Evolutionary conservation across 768 basidiomycete genomes (phyloP), one percentile per base, ranked within the genome.

Genomic region (Russula ochroleuca): DNA sequence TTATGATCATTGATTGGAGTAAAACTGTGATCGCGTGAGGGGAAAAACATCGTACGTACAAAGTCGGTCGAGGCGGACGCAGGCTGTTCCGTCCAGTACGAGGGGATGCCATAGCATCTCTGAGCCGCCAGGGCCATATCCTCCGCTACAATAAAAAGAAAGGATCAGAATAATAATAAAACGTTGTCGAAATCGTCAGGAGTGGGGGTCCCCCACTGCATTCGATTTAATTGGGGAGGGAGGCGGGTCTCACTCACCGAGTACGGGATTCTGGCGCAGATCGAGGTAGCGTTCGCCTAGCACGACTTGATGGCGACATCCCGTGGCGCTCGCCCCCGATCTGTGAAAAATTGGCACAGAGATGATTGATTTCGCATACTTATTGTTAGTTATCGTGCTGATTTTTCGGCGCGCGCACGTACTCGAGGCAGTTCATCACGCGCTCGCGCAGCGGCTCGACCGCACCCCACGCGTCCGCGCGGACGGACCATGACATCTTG

Each of bases 371-470:
- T 35, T 35, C 35, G 38, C 37, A 13, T 13, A 37, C 10, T 14
- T 15, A 40, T 40, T 8, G 38, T 15, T 19, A 19, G 19, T 41
- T 15, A 15, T 41, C 10, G 9, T 45, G 43, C n/a, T n/a, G 3
- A n/a, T 45, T 45, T 21, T 45, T 11, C 23, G 15, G 31, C 33
- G 21, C 37, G 11, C 51, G 71, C 86, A 47, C 45, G 68, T 68
- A 93, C 90, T 84, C 73, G 69, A 94, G 83, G 74, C 92, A 94
- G 9, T 81, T 81, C 55, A 78, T 77, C 19, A 91, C 83, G 53
- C 88, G 82, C 61, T 82, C 79, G 1, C 77, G 78, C 52, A 92
- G 77, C 3, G 71, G 75, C 33, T 75, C 72, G 6, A 92, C 73
- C 62, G 89, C 85, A 45, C 72, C 75, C 66, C 78, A 79, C 13